Conservation (phyloP, 2,329 filamentous ascomycete genomes). For the Pseudofabraea citricarpa region DNA sequence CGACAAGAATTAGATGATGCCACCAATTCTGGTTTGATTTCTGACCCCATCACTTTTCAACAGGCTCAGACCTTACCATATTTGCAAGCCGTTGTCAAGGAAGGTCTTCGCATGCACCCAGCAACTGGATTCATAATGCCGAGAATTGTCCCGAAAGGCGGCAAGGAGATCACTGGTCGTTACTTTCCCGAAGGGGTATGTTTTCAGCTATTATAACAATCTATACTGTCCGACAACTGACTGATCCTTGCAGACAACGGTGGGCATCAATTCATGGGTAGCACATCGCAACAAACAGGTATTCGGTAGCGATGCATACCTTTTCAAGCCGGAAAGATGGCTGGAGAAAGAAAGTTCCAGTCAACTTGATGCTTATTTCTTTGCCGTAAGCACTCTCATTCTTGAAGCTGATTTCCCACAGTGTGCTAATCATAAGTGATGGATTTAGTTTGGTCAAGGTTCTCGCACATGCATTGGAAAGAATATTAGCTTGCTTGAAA, state of each 20-base stretch:
- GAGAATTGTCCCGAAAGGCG: slow-evolving; percentile 3
- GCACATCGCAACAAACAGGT: slow-evolving; percentile 35
- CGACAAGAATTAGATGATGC: slow-evolving; percentile 3
- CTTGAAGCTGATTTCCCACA: not conserved
- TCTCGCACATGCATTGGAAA: slow-evolving; percentile 34
- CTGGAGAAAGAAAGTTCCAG: slow-evolving; percentile 15
- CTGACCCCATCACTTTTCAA: slow-evolving; percentile 2
- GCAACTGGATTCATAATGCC: slow-evolving; percentile 1
- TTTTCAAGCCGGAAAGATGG: slow-evolving; percentile 44
- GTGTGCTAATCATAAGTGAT: not conserved
- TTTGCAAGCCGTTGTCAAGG: slow-evolving; percentile 5
- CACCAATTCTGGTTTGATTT: not conserved
- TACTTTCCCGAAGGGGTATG: not conserved
- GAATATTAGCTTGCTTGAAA: slow-evolving; percentile 34
- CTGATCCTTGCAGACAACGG: slow-evolving; percentile 23
- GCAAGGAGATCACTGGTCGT: not conserved
- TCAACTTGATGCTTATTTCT: not conserved
- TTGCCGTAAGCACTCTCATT: not conserved
- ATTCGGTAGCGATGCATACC: slow-evolving; percentile 42
- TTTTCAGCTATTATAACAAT: not conserved
- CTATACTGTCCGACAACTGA: not conserved
- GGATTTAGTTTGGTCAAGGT: slow-evolving; percentile 31
- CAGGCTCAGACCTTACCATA: slow-evolving; percentile 7
- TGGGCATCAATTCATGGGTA: slow-evolving; percentile 20
- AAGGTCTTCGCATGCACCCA: slow-evolving; percentile 6